phyloP scores from a whole-genome alignment of 2,329 filamentous ascomycete genomes.

The Drechslerella stenobrocha region DNA sequence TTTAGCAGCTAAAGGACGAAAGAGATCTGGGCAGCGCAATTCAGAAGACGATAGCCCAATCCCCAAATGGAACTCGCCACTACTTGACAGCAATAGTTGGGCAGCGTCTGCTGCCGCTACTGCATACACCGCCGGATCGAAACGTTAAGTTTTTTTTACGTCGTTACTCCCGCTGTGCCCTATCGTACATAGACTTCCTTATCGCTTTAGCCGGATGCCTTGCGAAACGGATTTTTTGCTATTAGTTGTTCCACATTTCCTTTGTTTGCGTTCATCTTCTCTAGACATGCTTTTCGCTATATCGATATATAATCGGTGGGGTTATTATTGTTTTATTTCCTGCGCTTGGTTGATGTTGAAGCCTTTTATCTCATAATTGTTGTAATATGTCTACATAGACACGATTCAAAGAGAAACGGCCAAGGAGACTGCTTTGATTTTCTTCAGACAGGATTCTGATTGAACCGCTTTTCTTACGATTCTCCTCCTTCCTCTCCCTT shows the following conservation, averaged over 20 bases:
- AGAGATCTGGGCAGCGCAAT: conserved; percentile 64
- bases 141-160: conserved; percentile 57
- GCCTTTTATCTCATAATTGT: conserved; percentile 32
- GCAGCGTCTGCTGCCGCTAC: conserved; percentile 76
- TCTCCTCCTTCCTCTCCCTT: conserved; percentile 7
- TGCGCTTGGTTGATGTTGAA: conserved; percentile 21
- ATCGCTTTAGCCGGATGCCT: conserved; percentile 4
- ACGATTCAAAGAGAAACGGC: conserved; percentile 42
- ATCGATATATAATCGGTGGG: conserved; percentile 30
- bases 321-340: conserved; percentile 22
- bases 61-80: conserved; percentile 90
- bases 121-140: conserved; percentile 63
- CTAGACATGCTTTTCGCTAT: conserved; percentile 38
- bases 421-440: conserved; percentile 24
- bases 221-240: conserved; percentile 7
- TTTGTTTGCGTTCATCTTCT: conserved; percentile 31
- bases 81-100: conserved; percentile 93
- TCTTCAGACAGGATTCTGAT: conserved; percentile 31
- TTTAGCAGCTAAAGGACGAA: conserved; percentile 70
- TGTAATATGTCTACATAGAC: conserved; percentile 49
- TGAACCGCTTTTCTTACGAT: conserved; percentile 33
- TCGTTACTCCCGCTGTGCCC: conserved; percentile 65
- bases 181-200: conserved; percentile 55
- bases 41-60: conserved; percentile 60
- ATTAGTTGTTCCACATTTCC: conserved; percentile 18